These are phyloP conservation scores for Detonula confervacea DNA, from an alignment of 352 stramenopile species.

Conservation along the genomic window DNA sequence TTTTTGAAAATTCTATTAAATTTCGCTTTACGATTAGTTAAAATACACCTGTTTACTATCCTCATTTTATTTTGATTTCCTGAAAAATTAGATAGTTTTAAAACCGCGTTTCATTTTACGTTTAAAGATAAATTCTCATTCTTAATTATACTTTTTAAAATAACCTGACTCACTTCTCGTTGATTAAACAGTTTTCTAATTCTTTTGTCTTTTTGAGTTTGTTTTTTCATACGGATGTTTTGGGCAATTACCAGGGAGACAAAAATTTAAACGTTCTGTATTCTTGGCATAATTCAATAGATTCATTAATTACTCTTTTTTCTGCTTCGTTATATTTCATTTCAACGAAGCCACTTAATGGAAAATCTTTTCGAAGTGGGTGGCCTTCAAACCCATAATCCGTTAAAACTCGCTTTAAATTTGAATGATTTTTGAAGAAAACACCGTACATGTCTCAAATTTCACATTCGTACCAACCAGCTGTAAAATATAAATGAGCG, in stretches of 20 bases:
- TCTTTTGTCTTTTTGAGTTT: constrained; percentile 58
- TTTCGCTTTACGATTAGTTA: constrained; percentile 59
- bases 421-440: constrained; percentile 83
- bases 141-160: constrained; percentile 47
- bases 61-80: constrained; percentile 45
- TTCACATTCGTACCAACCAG: constrained; percentile 84
- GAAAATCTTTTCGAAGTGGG: constrained; percentile 85
- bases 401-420: constrained; percentile 85
- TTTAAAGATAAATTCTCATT: constrained; percentile 53
- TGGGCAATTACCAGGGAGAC: constrained; percentile 47
- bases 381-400: constrained; percentile 85
- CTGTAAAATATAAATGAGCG: constrained; percentile 63
- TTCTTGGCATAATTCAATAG: constrained; percentile 60
- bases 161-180: constrained; percentile 56
- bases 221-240: constrained; percentile 54
- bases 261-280: constrained; percentile 52
- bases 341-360: constrained; percentile 81
- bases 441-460: constrained; percentile 85
- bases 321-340: constrained; percentile 80
- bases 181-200: constrained; percentile 68
- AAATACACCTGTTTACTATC: constrained; percentile 59
- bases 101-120: constrained; percentile 42
- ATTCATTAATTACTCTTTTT: constrained; percentile 71
- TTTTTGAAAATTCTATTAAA: constrained; percentile 81
- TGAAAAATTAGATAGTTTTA: constrained; percentile 29